A percentile compares a stretch with the other conserved stretches of the same genome.
phyloP scores from a whole-genome alignment of 805 yeast genomes.

The Middelhovenomyces tepae region DNA sequence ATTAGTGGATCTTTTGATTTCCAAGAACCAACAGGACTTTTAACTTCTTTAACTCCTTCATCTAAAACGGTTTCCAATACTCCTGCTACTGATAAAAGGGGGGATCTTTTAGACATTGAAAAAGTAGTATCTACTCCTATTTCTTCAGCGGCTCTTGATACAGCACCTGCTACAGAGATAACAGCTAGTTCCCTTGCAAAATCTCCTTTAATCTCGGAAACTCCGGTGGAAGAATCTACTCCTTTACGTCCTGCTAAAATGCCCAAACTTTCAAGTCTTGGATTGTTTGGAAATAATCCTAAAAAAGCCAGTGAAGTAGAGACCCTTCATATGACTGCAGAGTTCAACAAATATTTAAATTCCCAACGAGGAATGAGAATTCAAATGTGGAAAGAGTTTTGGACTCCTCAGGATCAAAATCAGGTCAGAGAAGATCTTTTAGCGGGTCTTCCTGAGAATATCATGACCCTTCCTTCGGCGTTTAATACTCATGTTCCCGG shows the following conservation, averaged over 20 bases:
- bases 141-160: constrained; percentile 8
- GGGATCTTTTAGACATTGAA: no score
- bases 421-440: no score
- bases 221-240: no score
- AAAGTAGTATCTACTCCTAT: no score
- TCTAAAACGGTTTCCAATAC: no score
- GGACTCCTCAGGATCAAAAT: constrained; percentile 23
- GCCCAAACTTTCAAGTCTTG: constrained; percentile 12
- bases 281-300: constrained; percentile 10
- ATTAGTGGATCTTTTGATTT: constrained; percentile 21
- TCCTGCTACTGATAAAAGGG: no score
- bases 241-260: constrained; percentile 1
- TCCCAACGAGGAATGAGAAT: constrained; percentile 23
- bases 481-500: constrained; percentile 1
- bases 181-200: constrained; percentile 3
- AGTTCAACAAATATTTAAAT: constrained; percentile 22
- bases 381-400: constrained; percentile 26
- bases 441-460: constrained; percentile 1
- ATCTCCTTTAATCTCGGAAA: no score
- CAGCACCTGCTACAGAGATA: no score
- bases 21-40: constrained; percentile 18
- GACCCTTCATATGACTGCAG: constrained; percentile 18
- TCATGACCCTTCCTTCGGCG: constrained; percentile 8
- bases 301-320: constrained; percentile 14
- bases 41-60: constrained; percentile 2